Evolutionary conservation across 371 early-diverging fungal genomes (phyloP).

Genomic region (Mucor racemosus): DNA sequence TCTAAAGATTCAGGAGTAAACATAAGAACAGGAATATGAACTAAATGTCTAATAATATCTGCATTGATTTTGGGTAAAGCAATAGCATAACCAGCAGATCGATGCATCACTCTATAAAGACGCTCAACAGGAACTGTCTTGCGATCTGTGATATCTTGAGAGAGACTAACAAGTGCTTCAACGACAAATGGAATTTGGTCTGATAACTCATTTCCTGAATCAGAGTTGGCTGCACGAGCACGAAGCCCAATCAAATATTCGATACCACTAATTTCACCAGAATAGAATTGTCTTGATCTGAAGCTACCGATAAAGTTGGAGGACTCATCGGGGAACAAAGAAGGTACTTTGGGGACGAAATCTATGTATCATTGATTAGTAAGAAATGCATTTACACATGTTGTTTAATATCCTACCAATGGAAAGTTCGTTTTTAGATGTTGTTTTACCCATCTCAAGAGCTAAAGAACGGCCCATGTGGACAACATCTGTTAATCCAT

Average conservation of each 20-base stretch:
- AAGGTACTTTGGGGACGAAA: constrained; percentile 51
- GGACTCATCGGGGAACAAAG: constrained; percentile 55
- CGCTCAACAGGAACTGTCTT: constrained; percentile 51
- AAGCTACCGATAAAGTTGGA: constrained; percentile 67
- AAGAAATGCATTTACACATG: background rate
- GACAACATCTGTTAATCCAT: constrained; percentile 51
- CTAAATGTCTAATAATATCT: constrained; percentile 79
- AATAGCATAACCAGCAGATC: constrained; percentile 21
- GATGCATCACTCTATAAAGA: constrained; percentile 52
- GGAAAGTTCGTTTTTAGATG: constrained; percentile 47
- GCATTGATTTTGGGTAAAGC: constrained; percentile 55
- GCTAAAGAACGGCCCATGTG: constrained; percentile 81
- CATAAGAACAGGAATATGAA: constrained; percentile 85
- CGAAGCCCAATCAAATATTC: constrained; percentile 35
- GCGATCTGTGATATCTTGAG: constrained; percentile 50
- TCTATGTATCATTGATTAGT: constrained; percentile 8
- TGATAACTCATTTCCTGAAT: constrained; percentile 19
- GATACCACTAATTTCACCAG: constrained; percentile 66
- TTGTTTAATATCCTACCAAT: background rate
- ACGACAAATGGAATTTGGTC: constrained; percentile 51
- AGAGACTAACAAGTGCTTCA: constrained; percentile 38
- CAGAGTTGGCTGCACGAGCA: constrained; percentile 9
- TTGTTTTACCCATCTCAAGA: constrained; percentile 67
- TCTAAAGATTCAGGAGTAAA: constrained; percentile 83
- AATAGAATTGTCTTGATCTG: constrained; percentile 58